phyloP scores from a whole-genome alignment of 2,329 filamentous ascomycete species.

The Parastagonospora avenae region DNA sequence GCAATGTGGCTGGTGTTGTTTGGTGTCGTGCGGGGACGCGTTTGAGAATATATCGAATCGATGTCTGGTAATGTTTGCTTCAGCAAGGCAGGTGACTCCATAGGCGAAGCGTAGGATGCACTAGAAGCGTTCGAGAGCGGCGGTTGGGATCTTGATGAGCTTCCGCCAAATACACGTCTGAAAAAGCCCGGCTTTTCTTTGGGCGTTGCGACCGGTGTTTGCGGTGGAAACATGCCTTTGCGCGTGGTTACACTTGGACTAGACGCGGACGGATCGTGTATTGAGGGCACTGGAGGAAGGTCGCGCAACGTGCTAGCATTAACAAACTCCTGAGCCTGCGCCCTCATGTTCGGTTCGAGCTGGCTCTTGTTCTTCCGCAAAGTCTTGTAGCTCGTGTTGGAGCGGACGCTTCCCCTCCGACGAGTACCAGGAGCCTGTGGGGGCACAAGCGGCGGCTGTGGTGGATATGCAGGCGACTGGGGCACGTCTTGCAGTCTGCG shows the following conservation, averaged over 20 bases:
- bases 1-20: slow-evolving; percentile 51
- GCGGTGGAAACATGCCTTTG: slow-evolving; percentile 51
- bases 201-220: slow-evolving; percentile 46
- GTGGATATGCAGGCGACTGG: slow-evolving; percentile 48
- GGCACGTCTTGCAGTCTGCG: slow-evolving; percentile 57
- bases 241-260: slow-evolving; percentile 59
- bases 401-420: slow-evolving; percentile 64
- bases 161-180: slow-evolving; percentile 78
- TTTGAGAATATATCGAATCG: slow-evolving; percentile 37
- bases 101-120: slow-evolving; percentile 14
- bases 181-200: slow-evolving; percentile 86
- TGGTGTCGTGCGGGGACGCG: slow-evolving; percentile 46
- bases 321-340: slow-evolving; percentile 56
- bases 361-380: slow-evolving; percentile 51
- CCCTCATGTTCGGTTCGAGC: slow-evolving; percentile 49
- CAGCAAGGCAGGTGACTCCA: slow-evolving; percentile 19
- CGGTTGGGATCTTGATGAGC: slow-evolving; percentile 62
- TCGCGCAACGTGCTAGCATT: slow-evolving; percentile 51
- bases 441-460: slow-evolving; percentile 45
- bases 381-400: slow-evolving; percentile 56
- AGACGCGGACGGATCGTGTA: slow-evolving; percentile 57
- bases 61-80: slow-evolving; percentile 32
- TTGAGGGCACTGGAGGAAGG: slow-evolving; percentile 52
- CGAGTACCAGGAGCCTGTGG: slow-evolving; percentile 52
- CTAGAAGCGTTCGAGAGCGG: slow-evolving; percentile 34